Conservation (phyloP, 2,329 filamentous ascomycete genomes). For the Alternaria infectoria region DNA sequence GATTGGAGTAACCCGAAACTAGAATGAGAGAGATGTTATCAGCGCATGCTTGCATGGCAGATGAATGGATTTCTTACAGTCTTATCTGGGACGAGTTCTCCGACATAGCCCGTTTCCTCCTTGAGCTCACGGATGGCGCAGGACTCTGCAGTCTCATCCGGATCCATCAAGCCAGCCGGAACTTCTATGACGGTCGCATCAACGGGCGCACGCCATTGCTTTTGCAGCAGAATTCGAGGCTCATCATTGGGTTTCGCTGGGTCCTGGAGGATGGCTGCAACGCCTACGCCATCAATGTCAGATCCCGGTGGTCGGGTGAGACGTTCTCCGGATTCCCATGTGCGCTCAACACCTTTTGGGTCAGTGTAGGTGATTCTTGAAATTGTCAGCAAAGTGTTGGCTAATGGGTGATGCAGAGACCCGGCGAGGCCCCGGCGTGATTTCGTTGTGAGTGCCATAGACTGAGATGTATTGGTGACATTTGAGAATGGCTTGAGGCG, state of each 20-base stretch:
- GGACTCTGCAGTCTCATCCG: constrained; percentile 62
- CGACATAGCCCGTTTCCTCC: constrained; percentile 70
- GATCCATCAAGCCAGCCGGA: constrained; percentile 67
- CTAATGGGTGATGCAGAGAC: not conserved
- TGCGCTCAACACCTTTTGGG: constrained; percentile 63
- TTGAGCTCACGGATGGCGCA: constrained; percentile 67
- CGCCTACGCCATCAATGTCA: constrained; percentile 75
- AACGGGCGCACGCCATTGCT: constrained; percentile 67
- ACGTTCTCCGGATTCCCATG: constrained; percentile 77
- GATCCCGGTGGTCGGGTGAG: constrained; percentile 66
- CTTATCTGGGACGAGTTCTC: constrained; percentile 44
- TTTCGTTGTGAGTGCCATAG: not conserved
- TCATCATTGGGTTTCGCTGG: constrained; percentile 35
- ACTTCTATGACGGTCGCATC: constrained; percentile 67
- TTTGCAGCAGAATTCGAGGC: constrained; percentile 49
- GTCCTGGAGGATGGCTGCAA: constrained; percentile 68
- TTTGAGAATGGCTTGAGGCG: not conserved
- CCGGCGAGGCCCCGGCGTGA: not conserved
- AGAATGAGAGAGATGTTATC: not conserved
- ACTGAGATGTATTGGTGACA: not conserved
- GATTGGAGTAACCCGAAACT: constrained; percentile 47
- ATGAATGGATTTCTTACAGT: not conserved
- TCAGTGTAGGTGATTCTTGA: constrained; percentile 64
- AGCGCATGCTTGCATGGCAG: not conserved
- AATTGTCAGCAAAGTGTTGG: constrained; percentile 2